phyloP scores from a whole-genome alignment of 2,329 filamentous ascomycete genomes.

The Orbilia quercus region DNA sequence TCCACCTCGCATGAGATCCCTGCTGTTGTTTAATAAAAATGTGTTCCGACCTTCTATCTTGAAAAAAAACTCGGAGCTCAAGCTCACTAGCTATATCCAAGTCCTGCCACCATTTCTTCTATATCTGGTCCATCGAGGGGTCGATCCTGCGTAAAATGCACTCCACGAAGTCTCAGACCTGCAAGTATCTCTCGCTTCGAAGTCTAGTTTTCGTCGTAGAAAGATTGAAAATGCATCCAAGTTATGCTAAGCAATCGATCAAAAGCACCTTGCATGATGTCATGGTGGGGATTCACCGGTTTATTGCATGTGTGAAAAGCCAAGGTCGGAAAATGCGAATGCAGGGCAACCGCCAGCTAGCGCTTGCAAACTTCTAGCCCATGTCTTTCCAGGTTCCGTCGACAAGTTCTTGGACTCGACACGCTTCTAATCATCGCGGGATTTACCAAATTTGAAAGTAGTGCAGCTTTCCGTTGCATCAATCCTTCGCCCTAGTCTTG shows the following conservation, averaged over 20 bases:
- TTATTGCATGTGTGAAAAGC: slow-evolving; percentile 31
- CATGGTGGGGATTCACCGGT: slow-evolving; percentile 46
- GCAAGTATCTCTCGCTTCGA: background rate
- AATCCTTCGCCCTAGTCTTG: background rate
- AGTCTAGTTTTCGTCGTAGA: background rate
- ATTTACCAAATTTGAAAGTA: slow-evolving; percentile 49
- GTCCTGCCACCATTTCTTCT: too few relatives aligned
- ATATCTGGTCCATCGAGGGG: too few relatives aligned
- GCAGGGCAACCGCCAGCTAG: slow-evolving; percentile 14
- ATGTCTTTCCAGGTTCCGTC: background rate
- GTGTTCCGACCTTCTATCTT: too few relatives aligned
- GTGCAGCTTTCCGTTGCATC: slow-evolving; percentile 15
- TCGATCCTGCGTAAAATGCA: too few relatives aligned
- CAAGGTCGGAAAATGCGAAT: slow-evolving; percentile 8
- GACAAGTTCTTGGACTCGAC: slow-evolving; percentile 17
- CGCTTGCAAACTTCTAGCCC: background rate
- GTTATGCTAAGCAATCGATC: background rate
- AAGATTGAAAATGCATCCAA: background rate
- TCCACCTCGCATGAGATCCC: too few relatives aligned
- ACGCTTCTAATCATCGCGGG: slow-evolving; percentile 41
- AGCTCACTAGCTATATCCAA: too few relatives aligned
- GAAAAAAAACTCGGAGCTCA: too few relatives aligned
- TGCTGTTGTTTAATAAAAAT: too few relatives aligned
- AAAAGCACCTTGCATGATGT: slow-evolving; percentile 24
- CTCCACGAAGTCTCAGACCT: too few relatives aligned